Evolutionary conservation across 306 rosid genomes (phyloP), one percentile per base, ranked within the genome.

Genomic region (Fagus sylvatica): DNA sequence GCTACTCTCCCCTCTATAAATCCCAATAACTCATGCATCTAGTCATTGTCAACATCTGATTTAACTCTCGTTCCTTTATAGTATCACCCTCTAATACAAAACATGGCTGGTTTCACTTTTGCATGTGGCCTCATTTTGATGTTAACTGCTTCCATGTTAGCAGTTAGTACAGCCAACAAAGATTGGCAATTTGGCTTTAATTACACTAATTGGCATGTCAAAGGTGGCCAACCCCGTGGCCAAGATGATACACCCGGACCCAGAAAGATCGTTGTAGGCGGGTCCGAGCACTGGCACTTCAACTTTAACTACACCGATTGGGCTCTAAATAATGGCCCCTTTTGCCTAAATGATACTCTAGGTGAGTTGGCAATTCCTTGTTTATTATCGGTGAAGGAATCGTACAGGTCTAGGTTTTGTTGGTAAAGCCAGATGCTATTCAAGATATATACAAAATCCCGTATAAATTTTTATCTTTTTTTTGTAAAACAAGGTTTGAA

Each of bases 341-440:
- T 88, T 65, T 87, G 87, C 79, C 68, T 90, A 10, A 83, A 87
- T 0, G 98, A 94, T 2, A 87, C 89, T 22, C 83, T 94, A 0
- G 91, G 96, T 94, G 19, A 80, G 61, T 3, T 76, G 1, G 1
- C 6, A n/a, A 6, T 22, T 53, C 4, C 5, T 11, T 39, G 3
- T 2, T 12, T 9, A 10, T 53, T 22, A 22, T 22, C 28, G 28
- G 28, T 22, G 28, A 22, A 22, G 28, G 28, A 22, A 22, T 22
- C 28, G 28, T 22, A 22, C 28, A 22, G 28, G 28, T 22, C 36
- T 57, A 28, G 15, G 6, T 22, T 57, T 51, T 51, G 19, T 15
- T 51, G 19, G 5, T 51, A 51, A 51, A 51, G 55, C 55, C n/a
- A 10, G 19, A 10, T 51, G 56, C 4, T 51, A 51, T 13, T 53